These are phyloP conservation scores for Blastomyces parvus DNA, from an alignment of 2,329 filamentous ascomycete genomes.

Conservation along the genomic window DNA sequence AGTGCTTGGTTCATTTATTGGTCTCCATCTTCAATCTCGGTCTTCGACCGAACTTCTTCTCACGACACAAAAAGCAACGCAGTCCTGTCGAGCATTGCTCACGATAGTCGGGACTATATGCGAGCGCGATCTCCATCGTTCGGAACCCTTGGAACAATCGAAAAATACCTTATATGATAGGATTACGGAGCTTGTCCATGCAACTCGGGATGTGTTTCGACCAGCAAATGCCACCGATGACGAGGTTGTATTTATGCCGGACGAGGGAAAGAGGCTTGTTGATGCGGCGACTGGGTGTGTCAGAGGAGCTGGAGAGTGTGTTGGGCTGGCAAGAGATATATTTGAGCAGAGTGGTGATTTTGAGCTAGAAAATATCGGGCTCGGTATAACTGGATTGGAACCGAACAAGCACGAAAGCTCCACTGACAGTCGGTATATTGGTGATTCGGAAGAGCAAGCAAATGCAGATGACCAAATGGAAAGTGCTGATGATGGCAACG, in stretches of 20 bases:
- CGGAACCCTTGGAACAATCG: slow-evolving; percentile 56
- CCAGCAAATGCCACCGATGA: slow-evolving; percentile 57
- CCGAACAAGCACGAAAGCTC: neutral
- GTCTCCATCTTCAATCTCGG: slow-evolving; percentile 84
- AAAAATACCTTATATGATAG: slow-evolving; percentile 69
- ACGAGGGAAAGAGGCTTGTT: slow-evolving; percentile 66
- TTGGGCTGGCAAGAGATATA: slow-evolving; percentile 72
- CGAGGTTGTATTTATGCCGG: slow-evolving; percentile 69
- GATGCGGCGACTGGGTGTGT: slow-evolving; percentile 79
- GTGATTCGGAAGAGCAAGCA: neutral
- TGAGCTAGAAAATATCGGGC: slow-evolving; percentile 54
- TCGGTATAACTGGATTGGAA: slow-evolving; percentile 38
- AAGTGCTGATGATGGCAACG: neutral
- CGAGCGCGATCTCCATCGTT: slow-evolving; percentile 61
- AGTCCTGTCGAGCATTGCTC: slow-evolving; percentile 69
- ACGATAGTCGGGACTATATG: slow-evolving; percentile 73
- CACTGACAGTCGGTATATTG: slow-evolving; percentile 1
- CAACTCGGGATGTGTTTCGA: slow-evolving; percentile 68
- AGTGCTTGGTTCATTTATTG: slow-evolving; percentile 86
- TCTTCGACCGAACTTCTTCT: slow-evolving; percentile 72
- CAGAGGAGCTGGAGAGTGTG: slow-evolving; percentile 80
- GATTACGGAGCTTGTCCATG: slow-evolving; percentile 69
- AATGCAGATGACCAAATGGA: neutral
- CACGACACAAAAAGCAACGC: slow-evolving; percentile 73
- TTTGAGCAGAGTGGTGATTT: slow-evolving; percentile 88